Evolutionary conservation across 2,329 filamentous ascomycete species (phyloP).

Genomic region (Botrytis aclada): DNA sequence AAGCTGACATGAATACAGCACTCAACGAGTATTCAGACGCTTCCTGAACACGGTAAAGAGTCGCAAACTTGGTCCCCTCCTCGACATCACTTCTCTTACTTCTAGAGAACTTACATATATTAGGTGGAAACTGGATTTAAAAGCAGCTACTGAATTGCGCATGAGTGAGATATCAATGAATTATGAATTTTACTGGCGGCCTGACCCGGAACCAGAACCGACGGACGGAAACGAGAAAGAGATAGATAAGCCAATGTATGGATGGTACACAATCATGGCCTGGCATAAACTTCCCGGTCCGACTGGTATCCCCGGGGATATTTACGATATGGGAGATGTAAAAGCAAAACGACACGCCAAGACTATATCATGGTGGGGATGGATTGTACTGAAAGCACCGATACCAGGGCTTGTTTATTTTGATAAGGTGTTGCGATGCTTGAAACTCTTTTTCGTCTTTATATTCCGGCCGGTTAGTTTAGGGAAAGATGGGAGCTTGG

Average conservation of each 20-base stretch:
- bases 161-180: constrained; percentile 8
- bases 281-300: not conserved
- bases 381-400: not conserved
- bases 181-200: not conserved
- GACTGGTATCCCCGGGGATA: too few relatives aligned
- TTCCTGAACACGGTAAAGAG: not conserved
- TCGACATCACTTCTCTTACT: not conserved
- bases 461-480: not conserved
- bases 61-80: not conserved
- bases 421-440: not conserved
- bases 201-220: not conserved
- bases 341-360: not conserved
- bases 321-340: not conserved
- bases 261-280: not conserved
- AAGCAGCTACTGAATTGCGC: not conserved
- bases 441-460: not conserved
- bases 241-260: not conserved
- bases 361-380: not conserved
- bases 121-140: not conserved
- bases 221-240: not conserved
- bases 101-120: not conserved
- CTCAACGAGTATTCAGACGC: not conserved
- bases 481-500: not conserved
- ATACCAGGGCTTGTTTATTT: not conserved
- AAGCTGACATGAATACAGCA: not conserved